A percentile compares a stretch with the other conserved stretches of the same genome.
phyloP scores from a whole-genome alignment of 495 filamentous ascomycete genomes.

The Penicillium steckii region DNA sequence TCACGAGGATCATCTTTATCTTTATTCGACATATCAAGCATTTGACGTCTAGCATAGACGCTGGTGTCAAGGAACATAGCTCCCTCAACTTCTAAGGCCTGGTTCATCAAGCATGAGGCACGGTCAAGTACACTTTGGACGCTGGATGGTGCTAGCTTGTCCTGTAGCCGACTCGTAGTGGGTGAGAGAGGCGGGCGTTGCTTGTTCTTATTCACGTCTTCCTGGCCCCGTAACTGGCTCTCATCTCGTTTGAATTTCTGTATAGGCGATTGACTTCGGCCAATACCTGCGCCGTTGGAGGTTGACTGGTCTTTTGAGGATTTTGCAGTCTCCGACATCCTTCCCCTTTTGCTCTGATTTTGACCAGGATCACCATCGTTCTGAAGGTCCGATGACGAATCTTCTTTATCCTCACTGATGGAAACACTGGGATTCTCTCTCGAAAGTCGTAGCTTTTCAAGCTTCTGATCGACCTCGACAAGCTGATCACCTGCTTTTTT shows the following conservation, averaged over 20 bases:
- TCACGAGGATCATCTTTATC: not conserved
- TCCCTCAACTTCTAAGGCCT: slow-evolving; percentile 26
- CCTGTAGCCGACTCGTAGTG: slow-evolving; percentile 21
- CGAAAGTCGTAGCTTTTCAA: slow-evolving; percentile 11
- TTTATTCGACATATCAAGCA: slow-evolving; percentile 11
- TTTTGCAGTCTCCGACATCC: not conserved
- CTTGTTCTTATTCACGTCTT: slow-evolving; percentile 7
- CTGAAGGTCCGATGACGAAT: not conserved
- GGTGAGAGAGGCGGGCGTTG: slow-evolving; percentile 20
- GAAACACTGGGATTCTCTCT: not conserved
- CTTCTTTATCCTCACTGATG: not conserved
- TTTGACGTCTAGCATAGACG: slow-evolving; percentile 22
- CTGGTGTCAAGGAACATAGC: slow-evolving; percentile 26
- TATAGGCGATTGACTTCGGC: slow-evolving; percentile 11
- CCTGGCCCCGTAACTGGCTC: not conserved
- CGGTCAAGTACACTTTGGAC: slow-evolving; percentile 22
- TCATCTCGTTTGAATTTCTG: slow-evolving; percentile 9
- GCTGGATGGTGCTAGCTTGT: slow-evolving; percentile 19
- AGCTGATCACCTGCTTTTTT: slow-evolving; percentile 1
- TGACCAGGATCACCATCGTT: not conserved
- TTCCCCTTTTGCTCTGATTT: not conserved
- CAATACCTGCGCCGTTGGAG: not conserved
- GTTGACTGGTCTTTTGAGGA: not conserved
- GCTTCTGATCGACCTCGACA: slow-evolving; percentile 11
- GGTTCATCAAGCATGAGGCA: slow-evolving; percentile 21